A percentile compares a stretch with the other conserved stretches of the same genome.
Evolutionary conservation across 1,284 basidiomycete genomes (phyloP).

Genomic region (Amylostereum areolatum): DNA sequence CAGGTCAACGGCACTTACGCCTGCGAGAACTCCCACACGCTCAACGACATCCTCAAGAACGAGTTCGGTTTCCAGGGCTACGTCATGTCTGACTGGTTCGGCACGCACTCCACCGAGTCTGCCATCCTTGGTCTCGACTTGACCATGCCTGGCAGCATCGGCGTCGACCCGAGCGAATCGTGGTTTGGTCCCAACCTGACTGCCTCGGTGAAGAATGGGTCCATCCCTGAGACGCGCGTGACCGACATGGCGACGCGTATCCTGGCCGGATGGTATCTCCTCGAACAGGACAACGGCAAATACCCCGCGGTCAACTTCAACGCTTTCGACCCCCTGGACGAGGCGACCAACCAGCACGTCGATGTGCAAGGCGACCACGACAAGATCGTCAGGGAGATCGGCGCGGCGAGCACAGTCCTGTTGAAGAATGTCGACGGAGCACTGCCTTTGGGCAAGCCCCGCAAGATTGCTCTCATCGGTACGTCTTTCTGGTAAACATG

Average conservation of each 20-base stretch:
- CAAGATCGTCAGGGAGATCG: slow-evolving; percentile 49
- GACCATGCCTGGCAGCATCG: slow-evolving; percentile 20
- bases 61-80: slow-evolving; percentile 28
- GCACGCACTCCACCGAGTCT: slow-evolving; percentile 12
- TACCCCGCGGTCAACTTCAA: slow-evolving; percentile 40
- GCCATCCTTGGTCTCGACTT: slow-evolving; percentile 16
- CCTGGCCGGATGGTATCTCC: slow-evolving; percentile 47
- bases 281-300: slow-evolving; percentile 47
- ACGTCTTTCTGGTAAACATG: not conserved
- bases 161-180: slow-evolving; percentile 11
- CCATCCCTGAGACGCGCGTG: slow-evolving; percentile 30
- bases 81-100: slow-evolving; percentile 22
- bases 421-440: slow-evolving; percentile 53
- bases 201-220: slow-evolving; percentile 36
- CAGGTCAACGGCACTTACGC: slow-evolving; percentile 74
- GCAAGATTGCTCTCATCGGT: slow-evolving; percentile 32
- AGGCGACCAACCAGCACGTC: slow-evolving; percentile 30
- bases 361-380: slow-evolving; percentile 44
- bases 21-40: slow-evolving; percentile 70
- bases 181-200: slow-evolving; percentile 26
- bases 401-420: slow-evolving; percentile 50
- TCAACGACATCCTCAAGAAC: slow-evolving; percentile 69
- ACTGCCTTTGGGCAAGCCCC: slow-evolving; percentile 43
- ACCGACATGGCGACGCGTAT: slow-evolving; percentile 35
- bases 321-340: slow-evolving; percentile 1